phyloP scores from a whole-genome alignment of 306 rosid species.

The Cyclanthera cordifolia region DNA sequence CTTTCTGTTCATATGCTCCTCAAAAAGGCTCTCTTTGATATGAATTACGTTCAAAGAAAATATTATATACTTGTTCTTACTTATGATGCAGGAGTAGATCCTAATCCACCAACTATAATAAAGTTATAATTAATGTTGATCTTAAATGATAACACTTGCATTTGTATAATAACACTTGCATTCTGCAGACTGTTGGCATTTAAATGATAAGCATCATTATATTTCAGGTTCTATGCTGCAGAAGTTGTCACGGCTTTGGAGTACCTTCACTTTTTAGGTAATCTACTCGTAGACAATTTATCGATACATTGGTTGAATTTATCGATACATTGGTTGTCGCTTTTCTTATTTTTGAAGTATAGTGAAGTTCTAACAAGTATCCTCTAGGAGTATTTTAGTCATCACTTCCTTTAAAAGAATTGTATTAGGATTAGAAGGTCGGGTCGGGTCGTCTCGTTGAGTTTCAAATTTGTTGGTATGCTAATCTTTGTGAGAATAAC shows the following conservation, averaged over 20 bases:
- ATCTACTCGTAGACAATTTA: background rate
- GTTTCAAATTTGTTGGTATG: background rate
- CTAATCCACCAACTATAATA: background rate
- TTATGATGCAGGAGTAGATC: background rate
- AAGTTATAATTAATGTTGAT: background rate
- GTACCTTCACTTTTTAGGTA: constrained; percentile 97
- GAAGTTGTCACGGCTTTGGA: constrained; percentile 87
- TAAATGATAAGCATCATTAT: constrained; percentile 13
- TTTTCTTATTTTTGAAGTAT: background rate
- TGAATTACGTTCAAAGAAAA: background rate
- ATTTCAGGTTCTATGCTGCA: constrained; percentile 78
- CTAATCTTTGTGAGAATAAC: background rate
- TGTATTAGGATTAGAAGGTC: background rate
- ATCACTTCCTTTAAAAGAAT: background rate
- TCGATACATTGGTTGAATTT: background rate
- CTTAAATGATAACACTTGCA: too few species aligned
- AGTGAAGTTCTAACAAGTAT: background rate
- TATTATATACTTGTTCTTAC: background rate
- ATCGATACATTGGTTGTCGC: background rate
- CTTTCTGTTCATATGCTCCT: too few species aligned
- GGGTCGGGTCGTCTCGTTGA: background rate
- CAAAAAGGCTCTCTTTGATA: too few species aligned
- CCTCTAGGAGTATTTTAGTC: background rate
- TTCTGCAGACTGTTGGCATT: background rate
- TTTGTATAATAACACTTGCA: background rate